Percentiles rank a stretch among this genome's conserved stretches.
phyloP scores from a whole-genome alignment of 352 stramenopile species.

The Phytopythium ostracodes region DNA sequence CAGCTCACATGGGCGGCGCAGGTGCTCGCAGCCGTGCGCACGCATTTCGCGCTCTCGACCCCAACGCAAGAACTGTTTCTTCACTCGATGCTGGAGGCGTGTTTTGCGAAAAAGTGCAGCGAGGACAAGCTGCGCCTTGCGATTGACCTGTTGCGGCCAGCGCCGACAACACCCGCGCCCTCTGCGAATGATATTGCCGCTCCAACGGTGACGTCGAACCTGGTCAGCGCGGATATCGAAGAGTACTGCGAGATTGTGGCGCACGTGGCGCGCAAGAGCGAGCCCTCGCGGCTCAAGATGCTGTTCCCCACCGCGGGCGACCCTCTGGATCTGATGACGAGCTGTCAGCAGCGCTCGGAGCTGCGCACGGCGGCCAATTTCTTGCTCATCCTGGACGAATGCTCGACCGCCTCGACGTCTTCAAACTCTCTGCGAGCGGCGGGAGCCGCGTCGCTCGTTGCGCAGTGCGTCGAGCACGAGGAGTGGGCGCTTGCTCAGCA shows the following conservation, averaged over 20 bases:
- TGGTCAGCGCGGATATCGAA: slow-evolving; percentile 36
- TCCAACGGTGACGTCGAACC: background rate
- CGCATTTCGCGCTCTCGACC: slow-evolving; percentile 56
- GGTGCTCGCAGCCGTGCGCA: slow-evolving; percentile 41
- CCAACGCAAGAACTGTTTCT: slow-evolving; percentile 78
- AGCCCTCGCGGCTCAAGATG: slow-evolving; percentile 65
- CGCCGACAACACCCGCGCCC: background rate
- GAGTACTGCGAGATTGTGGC: slow-evolving; percentile 86
- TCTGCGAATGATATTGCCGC: background rate
- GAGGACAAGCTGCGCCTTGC: slow-evolving; percentile 36
- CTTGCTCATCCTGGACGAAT: slow-evolving; percentile 73
- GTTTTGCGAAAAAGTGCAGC: slow-evolving; percentile 42
- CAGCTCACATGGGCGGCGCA: slow-evolving; percentile 53
- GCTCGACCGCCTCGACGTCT: slow-evolving; percentile 27
- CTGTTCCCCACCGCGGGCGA: slow-evolving; percentile 71
- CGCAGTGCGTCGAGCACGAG: slow-evolving; percentile 71
- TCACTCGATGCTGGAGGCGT: slow-evolving; percentile 72
- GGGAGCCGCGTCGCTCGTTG: slow-evolving; percentile 57
- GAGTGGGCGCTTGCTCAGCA: slow-evolving; percentile 72
- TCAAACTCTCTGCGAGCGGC: slow-evolving; percentile 35
- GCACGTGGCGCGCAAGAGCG: slow-evolving; percentile 79
- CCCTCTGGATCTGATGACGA: slow-evolving; percentile 52
- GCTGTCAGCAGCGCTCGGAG: slow-evolving; percentile 64
- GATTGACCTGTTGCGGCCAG: slow-evolving; percentile 49
- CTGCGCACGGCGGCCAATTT: slow-evolving; percentile 82